Base-by-base conservation (phyloP, 768 basidiomycete genomes). In the Sarcomyxa edulis region DNA sequence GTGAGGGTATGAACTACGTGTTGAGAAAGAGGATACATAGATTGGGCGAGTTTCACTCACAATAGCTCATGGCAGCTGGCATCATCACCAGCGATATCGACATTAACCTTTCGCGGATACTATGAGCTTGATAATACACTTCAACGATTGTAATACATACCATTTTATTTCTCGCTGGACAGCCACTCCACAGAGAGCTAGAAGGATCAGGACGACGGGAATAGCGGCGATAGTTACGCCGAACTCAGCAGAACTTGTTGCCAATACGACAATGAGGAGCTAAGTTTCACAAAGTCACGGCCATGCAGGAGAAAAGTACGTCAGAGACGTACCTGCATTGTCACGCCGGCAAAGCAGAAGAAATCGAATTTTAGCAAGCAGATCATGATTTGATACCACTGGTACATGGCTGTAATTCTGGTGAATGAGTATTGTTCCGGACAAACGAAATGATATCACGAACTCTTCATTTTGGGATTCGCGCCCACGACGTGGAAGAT, bases 321-420 rank as follows among this genome's bases (percentile, higher is more conserved):
- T 15, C 20, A 6, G 16, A 12, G 8, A 34, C 49, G 24, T 35
- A 76, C 88, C 77, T 92, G 89, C 74, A 90, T 89, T 2, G 88
- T 90, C 18, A 91, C 81, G n/a, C 83, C 89, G 15, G 74, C 71
- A 54, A 92, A 91, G 57, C 75, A 78, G 66, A 92, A 92, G 59
- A 90, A 92, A 58, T 92, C 88, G 56, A 92, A 89, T 56, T 90
- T 92, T 49, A 92, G 74, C 37, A 92, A 71, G 52, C 86, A 90
- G 32, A 92, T 78, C 71, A 90, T 76, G 50, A 92, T 76, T 62
- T 92, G 84, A 52, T 92, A 92, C 61, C 68, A 88, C 50, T 84
- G 84, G 56, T 88, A 91, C 89, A 92, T 92, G 22, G 74, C 88
- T 91, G 46, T 37, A 48, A 24, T n/a, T n/a, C n/a, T n/a, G n/a